Evolutionary conservation across 2,329 filamentous ascomycete genomes (phyloP).

Genomic region (Pyrenophora teres): DNA sequence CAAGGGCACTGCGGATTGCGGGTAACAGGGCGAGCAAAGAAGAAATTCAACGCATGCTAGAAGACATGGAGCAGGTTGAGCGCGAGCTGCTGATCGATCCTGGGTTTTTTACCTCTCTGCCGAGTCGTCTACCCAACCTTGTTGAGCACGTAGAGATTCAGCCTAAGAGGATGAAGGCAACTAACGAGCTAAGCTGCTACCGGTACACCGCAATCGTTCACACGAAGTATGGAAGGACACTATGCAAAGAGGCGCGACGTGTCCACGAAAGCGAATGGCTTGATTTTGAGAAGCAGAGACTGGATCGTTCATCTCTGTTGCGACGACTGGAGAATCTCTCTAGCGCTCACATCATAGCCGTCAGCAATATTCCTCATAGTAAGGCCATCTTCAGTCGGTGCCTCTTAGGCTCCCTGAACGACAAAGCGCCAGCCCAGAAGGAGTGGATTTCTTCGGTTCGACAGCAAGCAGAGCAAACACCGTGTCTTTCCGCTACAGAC

Average conservation of each 20-base stretch:
- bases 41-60: slow-evolving; percentile 3
- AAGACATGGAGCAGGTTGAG: slow-evolving; percentile 5
- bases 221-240: background rate
- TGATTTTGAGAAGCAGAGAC: background rate
- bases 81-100: slow-evolving; percentile 12
- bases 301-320: background rate
- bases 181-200: slow-evolving; percentile 18
- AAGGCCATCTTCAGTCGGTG: slow-evolving; percentile 1
- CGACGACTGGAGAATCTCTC: too few species aligned
- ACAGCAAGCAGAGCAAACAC: background rate
- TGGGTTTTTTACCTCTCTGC: slow-evolving; percentile 9
- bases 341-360: too few species aligned
- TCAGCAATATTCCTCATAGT: background rate
- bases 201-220: slow-evolving; percentile 15
- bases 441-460: background rate
- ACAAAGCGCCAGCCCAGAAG: background rate
- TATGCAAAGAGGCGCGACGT: too few species aligned
- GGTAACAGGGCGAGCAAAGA: background rate
- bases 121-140: background rate
- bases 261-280: background rate
- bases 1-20: slow-evolving; percentile 1
- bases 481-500: background rate
- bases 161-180: slow-evolving; percentile 13
- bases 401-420: background rate
- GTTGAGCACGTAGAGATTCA: slow-evolving; percentile 13